Evolutionary conservation across 768 basidiomycete genomes (phyloP).

Genomic region (Multifurca ochricompacta): DNA sequence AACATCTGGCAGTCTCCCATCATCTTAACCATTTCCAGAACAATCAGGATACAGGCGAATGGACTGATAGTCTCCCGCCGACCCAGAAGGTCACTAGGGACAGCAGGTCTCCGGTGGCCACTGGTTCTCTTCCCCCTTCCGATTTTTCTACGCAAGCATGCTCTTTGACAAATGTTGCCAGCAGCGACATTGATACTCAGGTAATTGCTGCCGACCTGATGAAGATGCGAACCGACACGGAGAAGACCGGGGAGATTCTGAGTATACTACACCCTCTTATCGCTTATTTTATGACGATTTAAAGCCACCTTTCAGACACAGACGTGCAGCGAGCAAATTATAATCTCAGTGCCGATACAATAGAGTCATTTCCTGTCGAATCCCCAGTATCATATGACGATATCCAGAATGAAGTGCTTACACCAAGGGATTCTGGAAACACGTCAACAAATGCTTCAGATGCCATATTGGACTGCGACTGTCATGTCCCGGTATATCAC

Average conservation of each 20-base stretch:
- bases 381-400: not conserved
- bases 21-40: slow-evolving; percentile 1
- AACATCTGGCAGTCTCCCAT: not conserved
- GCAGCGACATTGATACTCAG: slow-evolving; percentile 34
- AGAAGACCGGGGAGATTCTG: slow-evolving; percentile 36
- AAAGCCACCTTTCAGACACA: slow-evolving; percentile 23
- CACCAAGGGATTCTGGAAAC: slow-evolving; percentile 16
- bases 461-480: slow-evolving; percentile 56
- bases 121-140: slow-evolving; percentile 18
- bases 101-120: not conserved
- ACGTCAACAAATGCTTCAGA: slow-evolving; percentile 26
- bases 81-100: slow-evolving; percentile 11
- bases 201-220: slow-evolving; percentile 31
- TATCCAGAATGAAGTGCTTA: not conserved
- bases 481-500: slow-evolving; percentile 45
- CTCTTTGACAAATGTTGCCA: slow-evolving; percentile 2
- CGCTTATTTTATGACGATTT: not conserved
- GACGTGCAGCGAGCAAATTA: slow-evolving; percentile 26
- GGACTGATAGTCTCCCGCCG: slow-evolving; percentile 22
- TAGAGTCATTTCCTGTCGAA: slow-evolving; percentile 34
- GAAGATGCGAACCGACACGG: slow-evolving; percentile 14
- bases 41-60: not conserved
- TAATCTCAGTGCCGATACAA: slow-evolving; percentile 22
- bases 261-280: slow-evolving; percentile 27
- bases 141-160: slow-evolving; percentile 10